Evolutionary conservation across 139 green algal genomes (phyloP), one percentile per base, ranked within the genome.

Genomic region (Volvox reticuliferus): DNA sequence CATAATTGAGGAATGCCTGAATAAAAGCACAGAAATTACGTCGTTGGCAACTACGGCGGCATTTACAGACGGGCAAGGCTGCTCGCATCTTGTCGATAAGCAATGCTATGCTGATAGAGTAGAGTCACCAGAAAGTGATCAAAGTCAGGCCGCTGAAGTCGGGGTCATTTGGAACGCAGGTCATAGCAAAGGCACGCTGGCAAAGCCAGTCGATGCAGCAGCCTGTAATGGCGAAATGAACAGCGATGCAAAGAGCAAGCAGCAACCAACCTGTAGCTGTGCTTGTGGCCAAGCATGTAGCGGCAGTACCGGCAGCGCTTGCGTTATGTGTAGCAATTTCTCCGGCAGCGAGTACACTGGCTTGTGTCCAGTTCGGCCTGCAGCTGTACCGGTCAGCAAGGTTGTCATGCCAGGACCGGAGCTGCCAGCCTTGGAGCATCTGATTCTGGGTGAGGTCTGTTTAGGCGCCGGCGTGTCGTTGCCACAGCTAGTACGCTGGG

Each of bases 381-480:
- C 44, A 55, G 44, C 44, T 55, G 44, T 14, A 14, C 44, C 44
- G 44, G 44, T 55, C 44, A 55, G 5, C 44, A 55, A 55, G 44
- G 5, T 5, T 9, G 44, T 55, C 44, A 55, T 14, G 44, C 65
- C 71, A 30, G 71, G 21, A 1, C 71, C 28, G 71, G 71, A 79
- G 71, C 28, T 79, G 24, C 26, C 22, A 16, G 79, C 79, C 28
- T 55, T 90, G 28, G 73, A 90, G 86, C 44, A 90, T 55, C 71
- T 90, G 50, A n/a, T 75, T 1, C 73, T 90, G 50, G 55, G 50
- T 2, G 71, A 90, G 50, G 86, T 90, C 28, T 19, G 44, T 21
- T 75, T 90, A 32, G 71, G 50, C 12, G 21, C 21, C 0, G 71
- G 86, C 30, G 50, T 90, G 73, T 33, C 28, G 30, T 44, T 90